Conservation (phyloP, 2,329 filamentous ascomycete genomes). For the Purpureocillium lavendulum region DNA sequence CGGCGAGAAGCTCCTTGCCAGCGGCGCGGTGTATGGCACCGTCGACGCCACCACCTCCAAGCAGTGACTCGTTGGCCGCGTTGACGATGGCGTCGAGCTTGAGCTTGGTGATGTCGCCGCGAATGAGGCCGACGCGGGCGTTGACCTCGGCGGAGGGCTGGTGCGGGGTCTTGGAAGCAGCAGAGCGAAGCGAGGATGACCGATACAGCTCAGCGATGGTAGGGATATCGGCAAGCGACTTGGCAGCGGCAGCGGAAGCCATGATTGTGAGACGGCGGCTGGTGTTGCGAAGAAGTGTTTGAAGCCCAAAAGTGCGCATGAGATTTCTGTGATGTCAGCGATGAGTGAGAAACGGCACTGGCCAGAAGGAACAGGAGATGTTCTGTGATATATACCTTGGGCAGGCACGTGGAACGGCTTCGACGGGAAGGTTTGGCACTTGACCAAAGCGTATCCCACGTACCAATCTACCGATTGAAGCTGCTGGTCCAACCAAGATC, state of each 20-base stretch:
- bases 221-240: slow-evolving; percentile 47
- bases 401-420: no score
- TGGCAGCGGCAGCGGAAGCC: slow-evolving; percentile 8
- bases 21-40: slow-evolving; percentile 81
- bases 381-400: no score
- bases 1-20: slow-evolving; percentile 56
- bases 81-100: slow-evolving; percentile 81
- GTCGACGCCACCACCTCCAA: slow-evolving; percentile 86
- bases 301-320: no score
- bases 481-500: no score
- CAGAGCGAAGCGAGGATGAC: slow-evolving; percentile 22
- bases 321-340: no score
- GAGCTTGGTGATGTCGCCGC: slow-evolving; percentile 75
- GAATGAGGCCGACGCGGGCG: slow-evolving; percentile 59
- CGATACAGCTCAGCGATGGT: slow-evolving; percentile 59
- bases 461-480: no score
- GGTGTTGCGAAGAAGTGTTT: no score
- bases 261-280: not conserved
- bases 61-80: slow-evolving; percentile 71
- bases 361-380: no score
- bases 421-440: no score
- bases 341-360: no score
- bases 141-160: slow-evolving; percentile 52
- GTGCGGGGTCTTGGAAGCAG: slow-evolving; percentile 10
- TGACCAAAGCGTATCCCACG: no score